These are phyloP conservation scores for Collybiopsis luxurians DNA, from an alignment of 768 basidiomycete genomes.

Conservation along the genomic window DNA sequence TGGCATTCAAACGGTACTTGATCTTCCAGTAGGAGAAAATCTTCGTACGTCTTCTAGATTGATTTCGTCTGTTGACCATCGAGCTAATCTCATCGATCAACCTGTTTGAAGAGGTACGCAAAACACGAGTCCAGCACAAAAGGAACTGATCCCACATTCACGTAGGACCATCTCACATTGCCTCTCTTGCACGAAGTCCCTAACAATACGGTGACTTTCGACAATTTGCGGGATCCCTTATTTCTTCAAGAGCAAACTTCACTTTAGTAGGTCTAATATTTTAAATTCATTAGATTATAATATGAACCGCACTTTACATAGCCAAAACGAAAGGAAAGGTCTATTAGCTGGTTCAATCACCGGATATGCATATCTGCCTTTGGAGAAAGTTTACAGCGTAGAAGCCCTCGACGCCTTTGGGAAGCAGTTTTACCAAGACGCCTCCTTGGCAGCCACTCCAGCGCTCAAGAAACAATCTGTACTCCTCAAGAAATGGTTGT, in stretches of 20 bases:
- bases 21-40: conserved; percentile 29
- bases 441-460: neutral
- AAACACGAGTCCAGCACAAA: too few species aligned
- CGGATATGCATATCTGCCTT: conserved; percentile 11
- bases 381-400: conserved; percentile 7
- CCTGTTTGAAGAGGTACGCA: too few species aligned
- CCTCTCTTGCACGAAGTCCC: conserved; percentile 9
- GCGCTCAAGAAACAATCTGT: neutral
- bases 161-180: neutral
- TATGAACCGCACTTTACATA: neutral
- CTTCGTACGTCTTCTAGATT: conserved; percentile 20
- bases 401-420: neutral
- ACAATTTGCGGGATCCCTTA: conserved; percentile 13
- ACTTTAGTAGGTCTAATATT: neutral
- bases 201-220: conserved; percentile 10
- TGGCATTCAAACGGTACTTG: conserved; percentile 18
- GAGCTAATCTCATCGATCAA: too few species aligned
- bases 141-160: neutral
- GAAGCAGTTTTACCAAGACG: neutral
- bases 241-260: neutral
- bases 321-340: conserved; percentile 4
- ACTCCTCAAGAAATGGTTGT: conserved; percentile 8
- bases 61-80: too few species aligned
- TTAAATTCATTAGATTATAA: neutral
- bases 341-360: conserved; percentile 9